These are phyloP conservation scores for Neurospora sp. DNA, from an alignment of 495 filamentous ascomycete genomes.

Conservation along the genomic window DNA sequence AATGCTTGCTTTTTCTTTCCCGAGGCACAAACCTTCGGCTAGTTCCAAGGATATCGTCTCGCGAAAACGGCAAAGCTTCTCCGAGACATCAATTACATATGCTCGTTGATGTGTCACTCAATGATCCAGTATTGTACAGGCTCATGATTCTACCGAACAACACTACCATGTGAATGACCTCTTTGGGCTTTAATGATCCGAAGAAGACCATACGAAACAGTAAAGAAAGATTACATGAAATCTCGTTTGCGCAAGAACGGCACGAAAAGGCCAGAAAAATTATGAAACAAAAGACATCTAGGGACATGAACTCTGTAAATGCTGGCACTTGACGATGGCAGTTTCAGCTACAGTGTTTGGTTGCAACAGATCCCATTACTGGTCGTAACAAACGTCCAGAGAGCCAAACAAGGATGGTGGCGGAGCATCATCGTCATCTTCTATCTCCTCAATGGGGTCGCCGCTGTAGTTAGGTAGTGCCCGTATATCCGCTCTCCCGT, in stretches of 20 bases:
- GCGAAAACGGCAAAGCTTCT: neutral
- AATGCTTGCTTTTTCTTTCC: neutral
- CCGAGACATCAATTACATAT: neutral
- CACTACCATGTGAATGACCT: neutral
- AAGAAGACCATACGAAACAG: neutral
- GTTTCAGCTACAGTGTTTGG: neutral
- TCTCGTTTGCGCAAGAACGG: neutral
- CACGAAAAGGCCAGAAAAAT: neutral
- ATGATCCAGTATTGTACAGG: neutral
- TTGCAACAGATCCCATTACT: neutral
- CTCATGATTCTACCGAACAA: neutral
- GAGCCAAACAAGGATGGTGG: slow-evolving; percentile 10
- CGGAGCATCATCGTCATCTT: slow-evolving; percentile 11
- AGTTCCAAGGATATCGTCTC: neutral
- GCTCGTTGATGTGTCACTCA: neutral
- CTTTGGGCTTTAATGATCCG: neutral
- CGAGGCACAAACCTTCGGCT: neutral
- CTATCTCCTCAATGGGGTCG: slow-evolving; percentile 38
- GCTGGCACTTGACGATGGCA: neutral
- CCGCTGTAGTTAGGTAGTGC: slow-evolving; percentile 31
- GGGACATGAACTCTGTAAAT: neutral
- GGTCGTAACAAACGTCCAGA: slow-evolving; percentile 6
- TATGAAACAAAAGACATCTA: neutral
- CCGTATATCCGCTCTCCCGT: slow-evolving; percentile 33
- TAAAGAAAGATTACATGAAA: neutral